Conservation (phyloP, 2,329 filamentous ascomycete species). For the Fusarium bactridioides region DNA sequence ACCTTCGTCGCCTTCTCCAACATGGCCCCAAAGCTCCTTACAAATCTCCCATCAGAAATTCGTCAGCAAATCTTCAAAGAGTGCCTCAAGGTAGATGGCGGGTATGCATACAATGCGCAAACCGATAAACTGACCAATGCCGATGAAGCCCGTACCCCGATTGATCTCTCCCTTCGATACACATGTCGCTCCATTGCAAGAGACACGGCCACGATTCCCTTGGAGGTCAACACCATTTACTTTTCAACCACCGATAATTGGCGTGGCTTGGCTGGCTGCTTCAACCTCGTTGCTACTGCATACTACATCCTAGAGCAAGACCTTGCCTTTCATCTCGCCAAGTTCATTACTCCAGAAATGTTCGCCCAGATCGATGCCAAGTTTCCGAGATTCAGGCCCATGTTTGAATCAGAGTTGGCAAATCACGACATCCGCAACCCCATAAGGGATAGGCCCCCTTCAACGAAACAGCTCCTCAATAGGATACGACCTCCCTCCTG, state of each 20-base stretch:
- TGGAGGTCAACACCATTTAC: conserved; percentile 1
- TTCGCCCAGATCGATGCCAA: not conserved
- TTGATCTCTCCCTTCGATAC: conserved; percentile 25
- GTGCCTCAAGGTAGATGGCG: conserved; percentile 12
- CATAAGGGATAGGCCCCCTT: not conserved
- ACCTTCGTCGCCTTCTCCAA: not conserved
- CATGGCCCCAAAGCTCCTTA: not conserved
- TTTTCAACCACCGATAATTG: conserved; percentile 16
- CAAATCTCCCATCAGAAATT: conserved; percentile 9
- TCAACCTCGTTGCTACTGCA: not conserved
- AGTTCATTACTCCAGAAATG: not conserved
- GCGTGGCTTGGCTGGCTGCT: not conserved
- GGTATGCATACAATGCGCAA: conserved; percentile 10
- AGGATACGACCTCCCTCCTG: not conserved
- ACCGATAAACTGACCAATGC: conserved; percentile 3
- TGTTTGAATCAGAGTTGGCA: not conserved
- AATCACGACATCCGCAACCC: accelerated
- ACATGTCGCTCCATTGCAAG: conserved; percentile 17
- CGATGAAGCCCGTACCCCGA: not conserved
- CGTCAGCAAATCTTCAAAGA: conserved; percentile 20
- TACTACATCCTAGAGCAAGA: not conserved
- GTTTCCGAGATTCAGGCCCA: not conserved
- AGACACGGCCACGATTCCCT: not conserved
- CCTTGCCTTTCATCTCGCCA: not conserved
- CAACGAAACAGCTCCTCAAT: accelerated